Evolutionary conservation across 768 basidiomycete genomes (phyloP).

Genomic region (Cystoderma amianthinum): DNA sequence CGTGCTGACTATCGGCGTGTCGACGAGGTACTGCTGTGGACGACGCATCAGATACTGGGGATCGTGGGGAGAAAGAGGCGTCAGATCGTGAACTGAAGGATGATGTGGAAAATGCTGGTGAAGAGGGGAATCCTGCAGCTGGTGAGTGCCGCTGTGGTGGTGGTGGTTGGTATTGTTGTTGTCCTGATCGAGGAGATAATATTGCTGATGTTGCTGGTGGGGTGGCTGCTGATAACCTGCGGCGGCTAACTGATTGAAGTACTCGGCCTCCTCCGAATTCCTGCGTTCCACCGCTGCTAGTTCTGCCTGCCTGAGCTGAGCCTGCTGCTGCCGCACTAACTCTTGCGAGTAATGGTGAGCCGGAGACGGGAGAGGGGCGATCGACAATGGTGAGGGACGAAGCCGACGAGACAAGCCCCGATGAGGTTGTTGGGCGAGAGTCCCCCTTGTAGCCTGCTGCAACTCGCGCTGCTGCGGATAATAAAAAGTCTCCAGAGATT

Average conservation of each 20-base stretch:
- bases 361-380: conserved; percentile 18
- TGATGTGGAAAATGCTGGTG: conserved; percentile 21
- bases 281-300: conserved; percentile 11
- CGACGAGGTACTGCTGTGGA: conserved; percentile 9
- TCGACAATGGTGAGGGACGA: conserved; percentile 30
- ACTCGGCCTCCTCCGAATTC: conserved; percentile 16
- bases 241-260: conserved; percentile 13
- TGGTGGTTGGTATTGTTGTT: conserved; percentile 10
- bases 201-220: conserved; percentile 12
- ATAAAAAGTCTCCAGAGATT: conserved; percentile 34
- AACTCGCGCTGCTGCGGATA: conserved; percentile 15
- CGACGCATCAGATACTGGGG: conserved; percentile 13
- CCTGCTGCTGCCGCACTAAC: conserved; percentile 24
- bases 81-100: conserved; percentile 9
- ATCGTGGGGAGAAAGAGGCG: conserved; percentile 15
- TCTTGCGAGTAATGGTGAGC: conserved; percentile 18
- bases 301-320: conserved; percentile 15
- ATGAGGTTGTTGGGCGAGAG: conserved; percentile 31
- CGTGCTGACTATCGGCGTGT: conserved; percentile 14
- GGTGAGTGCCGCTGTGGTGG: too few relatives aligned
- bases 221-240: conserved; percentile 10
- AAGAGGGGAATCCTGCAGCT: too few relatives aligned
- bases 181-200: conserved; percentile 22
- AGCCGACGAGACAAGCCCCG: conserved; percentile 35
- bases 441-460: background rate